These are phyloP conservation scores for Trametes polyzona DNA, from an alignment of 1,284 basidiomycete species.

Conservation along the genomic window DNA sequence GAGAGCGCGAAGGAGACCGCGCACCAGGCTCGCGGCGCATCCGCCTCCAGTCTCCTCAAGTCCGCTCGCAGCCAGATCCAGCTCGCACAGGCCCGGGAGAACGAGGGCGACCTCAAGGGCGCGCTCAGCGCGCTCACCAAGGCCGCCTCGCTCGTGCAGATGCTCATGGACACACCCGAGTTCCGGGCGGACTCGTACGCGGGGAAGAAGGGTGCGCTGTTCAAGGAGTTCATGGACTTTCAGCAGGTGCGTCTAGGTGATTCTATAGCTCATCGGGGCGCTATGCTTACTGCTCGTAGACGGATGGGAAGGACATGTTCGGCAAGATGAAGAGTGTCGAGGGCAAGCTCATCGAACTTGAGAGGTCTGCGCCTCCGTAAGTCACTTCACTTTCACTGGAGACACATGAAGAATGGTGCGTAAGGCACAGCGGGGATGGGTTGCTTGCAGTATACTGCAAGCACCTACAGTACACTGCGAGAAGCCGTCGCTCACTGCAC, in stretches of 20 bases:
- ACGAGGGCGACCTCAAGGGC: slow-evolving; percentile 58
- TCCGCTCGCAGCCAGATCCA: slow-evolving; percentile 59
- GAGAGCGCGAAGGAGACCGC: slow-evolving; percentile 61
- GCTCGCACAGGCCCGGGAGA: slow-evolving; percentile 53
- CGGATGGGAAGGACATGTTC: slow-evolving; percentile 53
- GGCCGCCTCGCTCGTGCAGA: slow-evolving; percentile 58
- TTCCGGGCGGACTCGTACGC: slow-evolving; percentile 51
- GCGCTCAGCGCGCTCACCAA: slow-evolving; percentile 63
- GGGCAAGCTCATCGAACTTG: slow-evolving; percentile 58
- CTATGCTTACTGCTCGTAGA: slow-evolving; percentile 39
- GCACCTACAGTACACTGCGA: no score
- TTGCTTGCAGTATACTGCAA: no score
- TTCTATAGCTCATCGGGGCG: not conserved
- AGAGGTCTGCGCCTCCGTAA: slow-evolving; percentile 51
- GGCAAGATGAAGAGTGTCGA: slow-evolving; percentile 56
- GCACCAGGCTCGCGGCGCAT: slow-evolving; percentile 55
- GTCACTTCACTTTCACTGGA: slow-evolving; percentile 27
- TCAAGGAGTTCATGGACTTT: slow-evolving; percentile 62
- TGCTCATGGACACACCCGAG: slow-evolving; percentile 62
- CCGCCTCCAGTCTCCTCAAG: slow-evolving; percentile 59
- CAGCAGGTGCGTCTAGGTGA: slow-evolving; percentile 50
- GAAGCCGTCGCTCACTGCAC: no score
- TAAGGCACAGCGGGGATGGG: no score
- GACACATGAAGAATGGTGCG: no score
- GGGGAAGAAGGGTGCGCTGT: slow-evolving; percentile 51